These are phyloP conservation scores for Lachancea nothofagi DNA, from an alignment of 805 yeast species.

Conservation along the genomic window DNA sequence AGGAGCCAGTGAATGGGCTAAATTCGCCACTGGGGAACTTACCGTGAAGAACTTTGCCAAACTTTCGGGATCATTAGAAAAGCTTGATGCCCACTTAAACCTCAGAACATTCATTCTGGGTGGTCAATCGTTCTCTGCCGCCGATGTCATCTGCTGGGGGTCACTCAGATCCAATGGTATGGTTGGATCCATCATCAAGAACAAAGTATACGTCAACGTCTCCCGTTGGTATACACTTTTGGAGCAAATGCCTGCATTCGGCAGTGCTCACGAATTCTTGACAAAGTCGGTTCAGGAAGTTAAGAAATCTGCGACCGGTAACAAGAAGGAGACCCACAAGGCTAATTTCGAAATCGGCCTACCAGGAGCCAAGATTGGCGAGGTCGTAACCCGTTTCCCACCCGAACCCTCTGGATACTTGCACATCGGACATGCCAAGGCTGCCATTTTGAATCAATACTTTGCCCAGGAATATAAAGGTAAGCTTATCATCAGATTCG, in stretches of 20 bases:
- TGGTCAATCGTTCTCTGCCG: conserved; percentile 52
- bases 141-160: conserved; percentile 92
- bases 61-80: conserved; percentile 69
- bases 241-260: conserved; percentile 62
- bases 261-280: conserved; percentile 60
- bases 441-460: conserved; percentile 93
- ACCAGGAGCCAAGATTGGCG: conserved; percentile 84
- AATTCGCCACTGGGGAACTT: conserved; percentile 61
- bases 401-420: conserved; percentile 98
- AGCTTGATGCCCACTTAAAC: conserved; percentile 76
- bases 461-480: conserved; percentile 96
- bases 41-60: conserved; percentile 84
- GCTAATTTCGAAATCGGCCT: conserved; percentile 94
- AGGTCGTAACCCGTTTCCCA: conserved; percentile 98
- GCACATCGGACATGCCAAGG: conserved; percentile 98
- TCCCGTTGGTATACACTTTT: conserved; percentile 89
- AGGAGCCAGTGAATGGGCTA: conserved; percentile 56
- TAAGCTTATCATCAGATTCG: conserved; percentile 92
- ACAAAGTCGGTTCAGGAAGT: conserved; percentile 66
- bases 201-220: conserved; percentile 75
- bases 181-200: conserved; percentile 85
- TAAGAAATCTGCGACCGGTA: conserved; percentile 64
- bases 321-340: conserved; percentile 80
- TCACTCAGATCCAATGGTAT: conserved; percentile 87
- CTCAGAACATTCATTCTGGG: conserved; percentile 77